These are phyloP conservation scores for Pouteria glomerata DNA, from an alignment of 148 eudicot genomes.

Conservation along the genomic window DNA sequence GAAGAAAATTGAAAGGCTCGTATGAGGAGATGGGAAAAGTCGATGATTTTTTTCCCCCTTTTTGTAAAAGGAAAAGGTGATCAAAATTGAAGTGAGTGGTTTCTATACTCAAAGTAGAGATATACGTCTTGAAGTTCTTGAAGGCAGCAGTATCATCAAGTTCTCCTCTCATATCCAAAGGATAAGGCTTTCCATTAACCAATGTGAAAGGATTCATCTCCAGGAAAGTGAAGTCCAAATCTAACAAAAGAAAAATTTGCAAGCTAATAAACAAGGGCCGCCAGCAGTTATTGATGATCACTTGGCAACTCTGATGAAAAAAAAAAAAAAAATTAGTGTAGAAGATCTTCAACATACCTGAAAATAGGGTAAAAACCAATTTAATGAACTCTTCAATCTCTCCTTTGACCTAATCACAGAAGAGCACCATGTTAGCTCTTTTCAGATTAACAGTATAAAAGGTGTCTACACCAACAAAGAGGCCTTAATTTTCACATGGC, in stretches of 20 bases:
- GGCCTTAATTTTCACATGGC: neutral
- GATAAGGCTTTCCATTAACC: slow-evolving; percentile 93
- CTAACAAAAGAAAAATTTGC: slow-evolving; percentile 24
- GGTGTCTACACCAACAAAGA: slow-evolving; percentile 1
- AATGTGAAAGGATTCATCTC: slow-evolving; percentile 98
- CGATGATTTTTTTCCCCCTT: no score
- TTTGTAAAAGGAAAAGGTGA: no score
- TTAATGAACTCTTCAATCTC: slow-evolving; percentile 89
- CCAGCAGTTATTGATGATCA: neutral
- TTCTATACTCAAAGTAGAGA: neutral
- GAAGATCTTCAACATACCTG: slow-evolving; percentile 42
- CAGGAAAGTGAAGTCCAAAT: slow-evolving; percentile 90
- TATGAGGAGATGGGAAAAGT: slow-evolving; percentile 1
- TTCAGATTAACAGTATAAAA: neutral
- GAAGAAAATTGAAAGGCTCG: slow-evolving; percentile 3
- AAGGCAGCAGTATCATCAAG: slow-evolving; percentile 91
- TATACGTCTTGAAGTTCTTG: slow-evolving; percentile 62
- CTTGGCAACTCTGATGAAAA: neutral
- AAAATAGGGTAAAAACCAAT: slow-evolving; percentile 52
- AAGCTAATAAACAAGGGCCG: neutral
- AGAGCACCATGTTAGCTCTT: slow-evolving; percentile 4
- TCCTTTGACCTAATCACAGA: slow-evolving; percentile 50
- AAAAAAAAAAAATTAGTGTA: neutral
- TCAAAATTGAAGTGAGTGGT: neutral
- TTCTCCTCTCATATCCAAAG: slow-evolving; percentile 98